Evolutionary conservation across 352 stramenopile genomes (phyloP).

Genomic region (Globisporangium okanoganense): DNA sequence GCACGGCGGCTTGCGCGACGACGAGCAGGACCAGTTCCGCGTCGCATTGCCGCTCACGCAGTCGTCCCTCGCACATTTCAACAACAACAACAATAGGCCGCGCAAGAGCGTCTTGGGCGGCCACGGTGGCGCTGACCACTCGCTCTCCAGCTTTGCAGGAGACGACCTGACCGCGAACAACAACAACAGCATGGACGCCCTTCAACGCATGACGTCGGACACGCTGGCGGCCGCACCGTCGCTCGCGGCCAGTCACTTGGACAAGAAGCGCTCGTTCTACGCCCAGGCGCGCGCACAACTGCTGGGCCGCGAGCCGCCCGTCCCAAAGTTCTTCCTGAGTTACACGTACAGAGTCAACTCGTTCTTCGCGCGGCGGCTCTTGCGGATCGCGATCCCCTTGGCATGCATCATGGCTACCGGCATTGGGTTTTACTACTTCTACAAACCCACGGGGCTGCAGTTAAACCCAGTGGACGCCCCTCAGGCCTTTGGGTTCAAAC

Average conservation of each 20-base stretch:
- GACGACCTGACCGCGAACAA: slow-evolving; percentile 9
- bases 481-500: slow-evolving; percentile 40
- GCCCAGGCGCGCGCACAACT: slow-evolving; percentile 25
- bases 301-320: slow-evolving; percentile 40
- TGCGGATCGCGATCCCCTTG: slow-evolving; percentile 42
- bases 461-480: slow-evolving; percentile 28
- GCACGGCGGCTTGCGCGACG: slow-evolving; percentile 16
- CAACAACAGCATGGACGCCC: neutral
- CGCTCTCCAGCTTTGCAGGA: slow-evolving; percentile 5
- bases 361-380: slow-evolving; percentile 68
- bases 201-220: slow-evolving; percentile 14
- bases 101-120: neutral
- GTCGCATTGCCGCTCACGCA: slow-evolving; percentile 8
- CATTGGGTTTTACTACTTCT: slow-evolving; percentile 70
- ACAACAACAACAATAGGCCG: slow-evolving; percentile 1
- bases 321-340: slow-evolving; percentile 55
- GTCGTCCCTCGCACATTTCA: slow-evolving; percentile 4
- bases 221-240: neutral
- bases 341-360: slow-evolving; percentile 67
- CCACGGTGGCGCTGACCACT: neutral
- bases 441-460: slow-evolving; percentile 41
- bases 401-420: slow-evolving; percentile 36
- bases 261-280: slow-evolving; percentile 64
- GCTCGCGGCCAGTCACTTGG: slow-evolving; percentile 11
- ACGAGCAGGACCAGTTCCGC: slow-evolving; percentile 12